Conservation (phyloP, 106 monocot species). For the Gastrodia elata region DNA sequence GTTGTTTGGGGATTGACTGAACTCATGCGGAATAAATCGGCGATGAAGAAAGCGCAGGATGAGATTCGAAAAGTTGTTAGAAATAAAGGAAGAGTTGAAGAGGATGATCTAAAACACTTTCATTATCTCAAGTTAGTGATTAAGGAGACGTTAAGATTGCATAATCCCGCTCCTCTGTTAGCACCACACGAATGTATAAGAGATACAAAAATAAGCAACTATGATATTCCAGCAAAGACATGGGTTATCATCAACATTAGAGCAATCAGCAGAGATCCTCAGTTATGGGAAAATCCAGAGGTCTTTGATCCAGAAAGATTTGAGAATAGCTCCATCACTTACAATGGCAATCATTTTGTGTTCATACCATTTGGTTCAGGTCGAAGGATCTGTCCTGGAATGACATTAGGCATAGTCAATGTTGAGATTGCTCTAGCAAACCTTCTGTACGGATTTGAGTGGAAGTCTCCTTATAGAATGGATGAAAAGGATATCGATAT, state of each 20-base stretch:
- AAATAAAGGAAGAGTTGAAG: constrained; percentile 14
- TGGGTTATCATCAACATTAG: neutral
- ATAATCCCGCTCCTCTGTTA: neutral
- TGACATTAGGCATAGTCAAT: neutral
- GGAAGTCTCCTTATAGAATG: neutral
- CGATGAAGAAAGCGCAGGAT: constrained; percentile 11
- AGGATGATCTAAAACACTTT: constrained; percentile 8
- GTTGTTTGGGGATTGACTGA: constrained; percentile 13
- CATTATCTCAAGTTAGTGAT: constrained; percentile 9
- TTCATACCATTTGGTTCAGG: constrained; percentile 4
- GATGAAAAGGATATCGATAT: neutral
- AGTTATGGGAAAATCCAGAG: neutral
- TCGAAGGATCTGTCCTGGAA: neutral
- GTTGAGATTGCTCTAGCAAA: neutral
- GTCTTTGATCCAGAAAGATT: neutral
- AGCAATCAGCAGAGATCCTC: neutral
- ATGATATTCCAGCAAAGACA: neutral
- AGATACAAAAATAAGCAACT: neutral
- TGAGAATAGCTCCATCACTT: neutral
- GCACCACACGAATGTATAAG: neutral
- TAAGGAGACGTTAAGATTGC: constrained; percentile 1
- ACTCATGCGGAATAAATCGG: neutral
- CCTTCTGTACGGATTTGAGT: neutral
- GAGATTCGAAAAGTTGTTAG: neutral
- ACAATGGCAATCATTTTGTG: neutral